A percentile compares a stretch with the other conserved stretches of the same genome.
Conservation (phyloP, 2,329 filamentous ascomycete genomes). For the Aspergillus sp. region DNA sequence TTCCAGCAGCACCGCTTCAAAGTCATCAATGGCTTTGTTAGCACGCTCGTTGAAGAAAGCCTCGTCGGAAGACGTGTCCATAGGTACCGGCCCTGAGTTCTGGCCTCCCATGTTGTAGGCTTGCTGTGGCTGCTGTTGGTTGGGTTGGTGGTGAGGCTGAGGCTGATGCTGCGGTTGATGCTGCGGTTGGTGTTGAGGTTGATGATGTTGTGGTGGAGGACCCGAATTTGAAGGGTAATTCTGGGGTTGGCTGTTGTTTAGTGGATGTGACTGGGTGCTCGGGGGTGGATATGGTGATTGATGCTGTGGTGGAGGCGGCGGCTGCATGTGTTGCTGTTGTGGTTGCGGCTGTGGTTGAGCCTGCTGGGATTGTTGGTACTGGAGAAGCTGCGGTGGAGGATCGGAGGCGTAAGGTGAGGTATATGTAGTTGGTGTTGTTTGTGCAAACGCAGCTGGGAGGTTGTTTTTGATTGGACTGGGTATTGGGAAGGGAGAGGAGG, state of each 20-base stretch:
- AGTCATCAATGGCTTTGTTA: conserved; percentile 46
- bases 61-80: conserved; percentile 27
- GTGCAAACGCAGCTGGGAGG: conserved; percentile 41
- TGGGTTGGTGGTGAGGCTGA: conserved; percentile 18
- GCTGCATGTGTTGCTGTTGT: conserved; percentile 22
- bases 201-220: conserved; percentile 21
- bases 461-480: conserved; percentile 39
- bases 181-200: conserved; percentile 17
- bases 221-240: conserved; percentile 8
- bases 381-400: conserved; percentile 33
- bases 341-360: conserved; percentile 21
- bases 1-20: conserved; percentile 45
- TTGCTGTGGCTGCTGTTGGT: conserved; percentile 20
- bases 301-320: conserved; percentile 22
- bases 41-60: conserved; percentile 42
- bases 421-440: conserved; percentile 37
- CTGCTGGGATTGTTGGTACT: conserved; percentile 32
- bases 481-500: conserved; percentile 37
- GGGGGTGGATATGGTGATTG: conserved; percentile 27
- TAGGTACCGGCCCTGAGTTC: conserved; percentile 19
- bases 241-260: conserved; percentile 14
- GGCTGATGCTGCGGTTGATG: conserved; percentile 14
- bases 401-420: conserved; percentile 43
- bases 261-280: conserved; percentile 15
- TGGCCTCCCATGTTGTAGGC: conserved; percentile 18